Evolutionary conservation across 805 yeast genomes (phyloP), one percentile per base, ranked within the genome.

Genomic region (Candida patagonica): DNA sequence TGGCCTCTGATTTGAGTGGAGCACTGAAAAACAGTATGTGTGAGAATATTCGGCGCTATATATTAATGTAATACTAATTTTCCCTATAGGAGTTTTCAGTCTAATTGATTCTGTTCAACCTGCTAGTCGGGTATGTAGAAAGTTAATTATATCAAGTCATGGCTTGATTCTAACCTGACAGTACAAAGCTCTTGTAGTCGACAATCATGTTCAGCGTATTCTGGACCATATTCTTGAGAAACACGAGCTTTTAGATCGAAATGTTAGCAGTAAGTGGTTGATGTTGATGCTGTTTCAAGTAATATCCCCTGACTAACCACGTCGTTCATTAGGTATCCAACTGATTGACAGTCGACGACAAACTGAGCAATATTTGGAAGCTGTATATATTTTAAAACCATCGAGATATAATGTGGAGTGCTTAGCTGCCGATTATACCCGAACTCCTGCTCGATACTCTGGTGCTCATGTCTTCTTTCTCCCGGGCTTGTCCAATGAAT

Each of bases 361-460:
- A 31, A 70, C 76, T 13, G 79, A 77, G 56, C 60, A 73, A 2
- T 75, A 78, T 15, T 68, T 84, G 33, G 89, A 81, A 48, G 96
- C 87, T 5, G 65, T 92, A 7, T 92, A 92, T 59, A 62, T 92
- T 21, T 60, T 86, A 13, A 83, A 81, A 37, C 87, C 94, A 1
- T 61, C 76, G 4, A 60, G 63, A 26, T 85, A 73, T 61, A 74
- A 80, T 27, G 62, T 86, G 42, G 80, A 78, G 42, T 88, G 97
- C 60, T 68, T 92, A 16, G 60, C 76, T 35, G 78, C 88, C 0
- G 98, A 92, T 59, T 82, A 71, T 48, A 59, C 71, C 4, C 70
- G 73, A 7, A 64, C 67, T 16, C 81, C 89, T 1, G 65, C 73
- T n/a, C 71, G 94, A 42, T 92, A 88, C 61, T 75, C 75, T 41